These are phyloP conservation scores for Candida sanyaensis DNA, from an alignment of 1,139 yeast genomes.

Conservation along the genomic window DNA sequence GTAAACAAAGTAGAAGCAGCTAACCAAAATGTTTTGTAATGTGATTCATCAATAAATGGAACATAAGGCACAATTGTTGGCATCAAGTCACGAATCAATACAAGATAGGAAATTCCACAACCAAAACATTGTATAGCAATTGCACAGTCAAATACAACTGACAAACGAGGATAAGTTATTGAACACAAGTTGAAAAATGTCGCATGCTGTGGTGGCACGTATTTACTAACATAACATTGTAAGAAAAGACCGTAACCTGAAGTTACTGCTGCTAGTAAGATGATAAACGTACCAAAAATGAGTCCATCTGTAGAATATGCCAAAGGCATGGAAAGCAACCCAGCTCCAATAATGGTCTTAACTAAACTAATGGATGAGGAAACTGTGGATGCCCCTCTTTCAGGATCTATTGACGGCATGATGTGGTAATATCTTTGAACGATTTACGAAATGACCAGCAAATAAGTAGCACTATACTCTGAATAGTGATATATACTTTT, in stretches of 20 bases:
- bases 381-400: slow-evolving; percentile 28
- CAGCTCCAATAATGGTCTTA: slow-evolving; percentile 86
- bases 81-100: slow-evolving; percentile 49
- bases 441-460: neutral
- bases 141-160: slow-evolving; percentile 82
- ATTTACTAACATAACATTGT: slow-evolving; percentile 73
- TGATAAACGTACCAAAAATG: slow-evolving; percentile 62
- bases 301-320: slow-evolving; percentile 89
- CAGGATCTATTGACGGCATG: slow-evolving; percentile 15
- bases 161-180: slow-evolving; percentile 80
- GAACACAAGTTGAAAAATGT: slow-evolving; percentile 85
- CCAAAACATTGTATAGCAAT: slow-evolving; percentile 80
- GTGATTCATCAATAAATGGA: slow-evolving; percentile 22
- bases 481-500: no score
- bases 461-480: no score
- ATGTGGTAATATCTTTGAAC: neutral
- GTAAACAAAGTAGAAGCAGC: slow-evolving; percentile 33
- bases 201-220: slow-evolving; percentile 71
- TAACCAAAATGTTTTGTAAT: slow-evolving; percentile 40
- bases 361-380: slow-evolving; percentile 62
- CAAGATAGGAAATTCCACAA: slow-evolving; percentile 47
- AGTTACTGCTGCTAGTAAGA: slow-evolving; percentile 72
- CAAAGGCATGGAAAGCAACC: slow-evolving; percentile 88
- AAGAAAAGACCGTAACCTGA: slow-evolving; percentile 80
- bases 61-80: slow-evolving; percentile 36